Base-by-base conservation (phyloP, 176 grass and related monocot species). In the Triticum dicoccoides region DNA sequence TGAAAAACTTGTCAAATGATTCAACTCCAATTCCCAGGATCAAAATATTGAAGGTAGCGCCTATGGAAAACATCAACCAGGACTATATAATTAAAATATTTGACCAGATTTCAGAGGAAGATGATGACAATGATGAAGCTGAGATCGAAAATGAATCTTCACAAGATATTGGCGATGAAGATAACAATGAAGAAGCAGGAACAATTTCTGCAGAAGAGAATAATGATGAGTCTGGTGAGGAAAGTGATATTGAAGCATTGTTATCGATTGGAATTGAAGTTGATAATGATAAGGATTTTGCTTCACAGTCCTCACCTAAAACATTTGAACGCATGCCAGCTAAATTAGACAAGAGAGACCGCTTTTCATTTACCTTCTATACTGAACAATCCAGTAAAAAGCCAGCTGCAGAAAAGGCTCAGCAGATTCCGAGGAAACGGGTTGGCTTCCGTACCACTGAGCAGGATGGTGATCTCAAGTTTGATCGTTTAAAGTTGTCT, bases 81-180 rank as follows among this genome's bases (percentile, higher is more conserved):
- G 93, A 98, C 69, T 89, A 91, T 80, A 92, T 98, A 83, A 90
- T 92, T 79, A 98, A 95, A 93, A 91, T 95, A 66, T 91, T 98
- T 34, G 89, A 95, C 80, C 89, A 98, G 79, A 98, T 98, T 69
- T 91, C 94, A 23, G 95, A 98, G 73, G 92, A 95, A 58, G 90
- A 90, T 80, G 88, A 90, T 74, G 89, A 95, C 11, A 86, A 73
- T 80, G 76, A 88, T 74, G 80, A 87, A 88, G 49, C 66, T 69
- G 96, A 94, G 15, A 78, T 88, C 3, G 92, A 93, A 86, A 89
- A 77, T 64, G 84, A 79, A 79, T 86, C 91, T 71, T 81, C 86
- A 67, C 82, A 92, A 54, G 88, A 92, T 64, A 72, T 80, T 89
- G 86, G 79, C 29, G 86, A 82, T 84, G 96, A 89, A 23, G 81